Conservation (phyloP, 1,139 yeast genomes). For the Scheffersomyces cryptocercus region DNA sequence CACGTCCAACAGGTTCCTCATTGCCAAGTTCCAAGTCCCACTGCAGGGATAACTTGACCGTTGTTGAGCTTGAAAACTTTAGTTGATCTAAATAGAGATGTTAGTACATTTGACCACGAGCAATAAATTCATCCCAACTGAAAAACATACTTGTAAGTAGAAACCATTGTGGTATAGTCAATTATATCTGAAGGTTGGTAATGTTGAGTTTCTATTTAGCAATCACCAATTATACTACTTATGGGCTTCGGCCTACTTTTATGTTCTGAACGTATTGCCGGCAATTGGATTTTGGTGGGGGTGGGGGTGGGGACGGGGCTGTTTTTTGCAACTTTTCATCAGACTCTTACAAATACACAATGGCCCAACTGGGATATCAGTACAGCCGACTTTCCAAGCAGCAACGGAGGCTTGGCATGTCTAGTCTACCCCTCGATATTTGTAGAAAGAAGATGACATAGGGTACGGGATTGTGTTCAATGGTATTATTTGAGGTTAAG, state of each 20-base stretch:
- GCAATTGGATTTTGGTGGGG: neutral
- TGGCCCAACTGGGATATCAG: neutral
- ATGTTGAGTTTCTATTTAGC: neutral
- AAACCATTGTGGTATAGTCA: neutral
- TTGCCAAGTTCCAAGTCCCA: conserved; percentile 86
- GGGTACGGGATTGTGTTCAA: neutral
- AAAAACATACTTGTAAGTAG: neutral
- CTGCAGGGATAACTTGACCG: conserved; percentile 64
- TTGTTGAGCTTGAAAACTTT: conserved; percentile 51
- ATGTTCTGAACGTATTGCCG: neutral
- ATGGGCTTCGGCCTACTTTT: neutral
- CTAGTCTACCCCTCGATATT: neutral
- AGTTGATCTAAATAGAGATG: conserved; percentile 5
- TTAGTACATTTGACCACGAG: neutral
- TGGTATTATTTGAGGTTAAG: neutral
- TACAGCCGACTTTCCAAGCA: neutral
- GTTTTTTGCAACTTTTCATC: neutral
- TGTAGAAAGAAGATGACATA: neutral
- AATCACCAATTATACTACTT: neutral
- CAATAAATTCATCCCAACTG: neutral
- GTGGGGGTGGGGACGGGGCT: neutral
- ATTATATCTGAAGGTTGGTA: too few relatives aligned
- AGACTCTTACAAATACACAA: neutral
- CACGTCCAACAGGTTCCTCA: conserved; percentile 67
- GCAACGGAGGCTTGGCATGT: neutral